These are phyloP conservation scores for Thymus quinquecostatus DNA, from an alignment of 257 asterid genomes.

Conservation along the genomic window DNA sequence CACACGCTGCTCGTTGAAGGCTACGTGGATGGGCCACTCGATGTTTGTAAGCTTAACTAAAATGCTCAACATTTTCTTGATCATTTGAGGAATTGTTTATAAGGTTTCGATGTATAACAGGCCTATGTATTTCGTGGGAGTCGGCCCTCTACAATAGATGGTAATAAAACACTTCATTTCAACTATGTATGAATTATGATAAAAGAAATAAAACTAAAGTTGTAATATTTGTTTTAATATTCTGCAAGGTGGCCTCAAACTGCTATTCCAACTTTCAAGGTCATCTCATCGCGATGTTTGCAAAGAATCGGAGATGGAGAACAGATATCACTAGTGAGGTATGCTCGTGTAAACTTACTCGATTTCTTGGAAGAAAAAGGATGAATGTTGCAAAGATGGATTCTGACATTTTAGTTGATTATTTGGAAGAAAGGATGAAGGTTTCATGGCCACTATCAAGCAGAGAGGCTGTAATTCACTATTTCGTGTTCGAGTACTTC, in stretches of 20 bases:
- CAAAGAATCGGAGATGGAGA: slow-evolving; percentile 69
- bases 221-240: not conserved
- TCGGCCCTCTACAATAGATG: slow-evolving; percentile 68
- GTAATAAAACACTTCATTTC: slow-evolving; percentile 36
- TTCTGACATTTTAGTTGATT: slow-evolving; percentile 44
- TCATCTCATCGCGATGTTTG: slow-evolving; percentile 59
- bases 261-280: slow-evolving; percentile 68
- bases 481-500: slow-evolving; percentile 69
- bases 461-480: slow-evolving; percentile 75
- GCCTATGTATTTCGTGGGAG: slow-evolving; percentile 83
- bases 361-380: not conserved
- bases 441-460: slow-evolving; percentile 87
- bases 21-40: slow-evolving; percentile 84
- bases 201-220: not conserved
- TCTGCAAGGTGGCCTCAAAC: slow-evolving; percentile 89
- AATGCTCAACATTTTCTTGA: slow-evolving; percentile 23
- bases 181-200: no score
- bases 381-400: slow-evolving; percentile 1
- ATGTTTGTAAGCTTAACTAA: slow-evolving; percentile 72
- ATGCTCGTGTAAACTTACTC: slow-evolving; percentile 11
- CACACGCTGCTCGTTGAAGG: slow-evolving; percentile 90
- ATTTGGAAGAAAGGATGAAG: slow-evolving; percentile 90
- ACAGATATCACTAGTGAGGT: slow-evolving; percentile 89
- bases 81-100: no score
- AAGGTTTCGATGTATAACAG: slow-evolving; percentile 44